Percentiles rank a stretch among this genome's conserved stretches.
Evolutionary conservation across 352 stramenopile genomes (phyloP).

Genomic region (Achlya hypogyna): DNA sequence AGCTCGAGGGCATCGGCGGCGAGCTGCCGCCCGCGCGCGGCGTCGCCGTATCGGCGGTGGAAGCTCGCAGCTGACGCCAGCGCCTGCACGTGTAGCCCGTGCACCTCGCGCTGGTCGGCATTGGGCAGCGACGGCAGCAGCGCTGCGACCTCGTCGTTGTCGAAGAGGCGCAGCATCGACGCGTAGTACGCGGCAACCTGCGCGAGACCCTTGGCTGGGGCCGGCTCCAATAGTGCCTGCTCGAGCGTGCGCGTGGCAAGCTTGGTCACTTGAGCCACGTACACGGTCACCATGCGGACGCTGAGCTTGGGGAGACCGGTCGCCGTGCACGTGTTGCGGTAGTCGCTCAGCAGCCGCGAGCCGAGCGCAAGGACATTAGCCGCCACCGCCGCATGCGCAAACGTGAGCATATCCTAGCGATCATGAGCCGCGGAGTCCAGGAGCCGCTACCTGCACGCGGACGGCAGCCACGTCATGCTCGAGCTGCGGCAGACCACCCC

Average conservation of each 20-base stretch:
- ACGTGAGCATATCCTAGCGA: constrained; percentile 43
- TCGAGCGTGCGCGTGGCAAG: constrained; percentile 51
- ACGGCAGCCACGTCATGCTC: not conserved
- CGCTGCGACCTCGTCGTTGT: constrained; percentile 65
- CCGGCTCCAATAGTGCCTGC: constrained; percentile 20
- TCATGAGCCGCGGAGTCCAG: not conserved
- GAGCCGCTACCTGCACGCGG: constrained; percentile 4
- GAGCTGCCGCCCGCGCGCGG: not conserved
- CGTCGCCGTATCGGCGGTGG: constrained; percentile 30
- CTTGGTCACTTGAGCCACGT: constrained; percentile 72
- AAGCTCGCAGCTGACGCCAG: constrained; percentile 57
- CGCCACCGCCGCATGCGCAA: constrained; percentile 48
- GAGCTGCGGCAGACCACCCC: not conserved
- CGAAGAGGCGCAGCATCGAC: constrained; percentile 69
- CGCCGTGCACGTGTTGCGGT: constrained; percentile 58
- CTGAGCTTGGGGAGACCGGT: constrained; percentile 63
- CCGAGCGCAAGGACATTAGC: constrained; percentile 60
- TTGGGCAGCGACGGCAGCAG: constrained; percentile 41
- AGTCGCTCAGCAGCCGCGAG: constrained; percentile 69
- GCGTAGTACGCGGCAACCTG: constrained; percentile 59
- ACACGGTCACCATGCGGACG: constrained; percentile 69
- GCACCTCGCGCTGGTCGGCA: constrained; percentile 43
- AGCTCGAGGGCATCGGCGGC: not conserved
- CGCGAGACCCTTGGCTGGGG: constrained; percentile 28
- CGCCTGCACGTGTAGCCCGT: constrained; percentile 51